Conservation (phyloP, 2,329 filamentous ascomycete species). For the Zasmidium angulare region DNA sequence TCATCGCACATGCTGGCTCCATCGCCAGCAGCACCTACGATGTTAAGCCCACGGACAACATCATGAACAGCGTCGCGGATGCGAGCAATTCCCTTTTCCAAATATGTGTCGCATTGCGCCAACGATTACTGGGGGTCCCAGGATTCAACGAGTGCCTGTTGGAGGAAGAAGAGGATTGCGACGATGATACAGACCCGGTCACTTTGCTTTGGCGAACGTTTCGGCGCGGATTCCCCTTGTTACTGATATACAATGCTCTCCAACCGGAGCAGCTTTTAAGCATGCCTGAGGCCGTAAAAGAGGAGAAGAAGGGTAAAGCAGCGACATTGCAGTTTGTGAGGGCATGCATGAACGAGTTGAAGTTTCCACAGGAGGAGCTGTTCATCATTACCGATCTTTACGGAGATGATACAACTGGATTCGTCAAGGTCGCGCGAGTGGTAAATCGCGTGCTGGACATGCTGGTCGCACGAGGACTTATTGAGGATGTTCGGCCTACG, state of each 20-base stretch:
- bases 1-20: constrained; percentile 38
- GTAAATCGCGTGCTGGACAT: constrained; percentile 91
- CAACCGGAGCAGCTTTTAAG: constrained; percentile 65
- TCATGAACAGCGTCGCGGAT: constrained; percentile 96
- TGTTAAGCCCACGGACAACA: constrained; percentile 79
- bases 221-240: constrained; percentile 76
- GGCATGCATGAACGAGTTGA: constrained; percentile 79
- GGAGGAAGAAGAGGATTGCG: constrained; percentile 69
- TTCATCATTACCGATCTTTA: constrained; percentile 92
- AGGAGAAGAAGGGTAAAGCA: constrained; percentile 78
- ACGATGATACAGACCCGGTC: constrained; percentile 74
- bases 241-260: constrained; percentile 85
- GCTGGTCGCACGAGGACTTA: constrained; percentile 72
- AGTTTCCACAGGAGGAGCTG: constrained; percentile 75
- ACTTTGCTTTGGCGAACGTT: constrained; percentile 88
- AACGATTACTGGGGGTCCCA: constrained; percentile 78
- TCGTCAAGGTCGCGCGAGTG: constrained; percentile 93
- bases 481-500: constrained; percentile 57
- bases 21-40: constrained; percentile 33
- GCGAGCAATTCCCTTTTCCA: constrained; percentile 91
- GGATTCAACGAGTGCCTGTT: constrained; percentile 74
- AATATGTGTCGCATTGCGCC: constrained; percentile 83
- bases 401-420: constrained; percentile 92
- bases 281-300: constrained; percentile 51
- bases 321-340: constrained; percentile 91